Base-by-base conservation (phyloP, 768 basidiomycete species). In the Tephrocybe sp. region DNA sequence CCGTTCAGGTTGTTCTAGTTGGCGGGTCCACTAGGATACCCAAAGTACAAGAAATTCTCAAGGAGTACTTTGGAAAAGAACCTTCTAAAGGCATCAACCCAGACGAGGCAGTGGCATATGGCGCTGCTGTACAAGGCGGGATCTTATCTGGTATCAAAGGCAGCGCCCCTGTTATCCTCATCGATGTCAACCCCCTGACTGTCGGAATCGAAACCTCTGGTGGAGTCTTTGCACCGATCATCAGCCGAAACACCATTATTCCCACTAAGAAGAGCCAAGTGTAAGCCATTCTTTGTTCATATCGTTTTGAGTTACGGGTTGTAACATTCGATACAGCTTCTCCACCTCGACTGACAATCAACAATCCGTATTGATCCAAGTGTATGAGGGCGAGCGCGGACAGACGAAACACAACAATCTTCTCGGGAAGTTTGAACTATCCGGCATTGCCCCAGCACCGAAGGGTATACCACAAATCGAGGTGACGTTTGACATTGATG, bases 341-440 rank as follows among this genome's bases (percentile, higher is more conserved):
- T 94, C 92, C 34, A 94, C 94, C 0, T 86, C 88, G 65, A 78
- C 84, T 46, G 91, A 94, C 71, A 92, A 93, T 72, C 91, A 94
- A 67, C 83, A 84, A 47, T 86, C 84, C 67, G 91, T 95, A 31
- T 75, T 89, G 61, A 93, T 94, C 63, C 88, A 92, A 68, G 90
- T 94, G 23, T 93, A 75, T 66, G 91, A 94, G 73, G 91, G 91
- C 57, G 90, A 94, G 68, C 86, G 91, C 65, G 81, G 86, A 27
- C 80, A 86, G 63, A 92, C 92, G 41, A 91, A 88, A 74, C 86
- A 91, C 72, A 94, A 94, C 76, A 88, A 92, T 73, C 73, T 88
- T 34, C 81, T 94, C 55, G 91, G 92, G 57, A 85, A 92, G 69
- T 93, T 94, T 62, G 90, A 94, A 68, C 79, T 95, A n/a, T 83